Evolutionary conservation across 305 asterid genomes (phyloP).

Genomic region (Ilex paraguariensis): DNA sequence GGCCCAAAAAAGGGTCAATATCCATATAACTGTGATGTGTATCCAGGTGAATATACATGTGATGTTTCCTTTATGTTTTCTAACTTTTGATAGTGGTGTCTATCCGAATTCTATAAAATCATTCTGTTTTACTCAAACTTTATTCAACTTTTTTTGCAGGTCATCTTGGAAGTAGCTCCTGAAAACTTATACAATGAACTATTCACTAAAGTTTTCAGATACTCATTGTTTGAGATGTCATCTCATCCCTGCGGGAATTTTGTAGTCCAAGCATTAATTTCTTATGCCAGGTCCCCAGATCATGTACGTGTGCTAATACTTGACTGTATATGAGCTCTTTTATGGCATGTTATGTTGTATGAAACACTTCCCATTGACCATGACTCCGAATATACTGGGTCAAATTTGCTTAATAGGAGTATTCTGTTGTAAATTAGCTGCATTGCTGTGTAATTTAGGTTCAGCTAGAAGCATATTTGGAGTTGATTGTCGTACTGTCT

Average conservation of each 20-base stretch:
- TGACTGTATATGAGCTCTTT: slow-evolving; percentile 2
- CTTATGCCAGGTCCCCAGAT: slow-evolving; percentile 66
- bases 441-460: slow-evolving; percentile 1
- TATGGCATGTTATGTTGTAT: no score
- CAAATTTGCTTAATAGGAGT: background rate
- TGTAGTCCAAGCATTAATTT: slow-evolving; percentile 78
- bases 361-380: background rate
- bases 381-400: background rate
- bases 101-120: no score
- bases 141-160: slow-evolving; percentile 45
- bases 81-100: no score
- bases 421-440: background rate
- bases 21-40: no score
- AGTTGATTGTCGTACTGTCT: no score
- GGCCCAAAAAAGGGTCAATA: no score
- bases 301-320: slow-evolving; percentile 48
- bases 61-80: no score
- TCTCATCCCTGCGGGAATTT: slow-evolving; percentile 71
- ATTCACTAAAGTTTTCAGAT: slow-evolving; percentile 52
- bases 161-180: slow-evolving; percentile 84
- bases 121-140: background rate
- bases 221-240: slow-evolving; percentile 60
- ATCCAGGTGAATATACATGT: no score
- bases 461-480: no score
- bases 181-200: slow-evolving; percentile 57